Percentiles rank a stretch among this genome's conserved stretches.
Evolutionary conservation across 2,329 filamentous ascomycete genomes (phyloP).

Genomic region (Sporothrix sp.): DNA sequence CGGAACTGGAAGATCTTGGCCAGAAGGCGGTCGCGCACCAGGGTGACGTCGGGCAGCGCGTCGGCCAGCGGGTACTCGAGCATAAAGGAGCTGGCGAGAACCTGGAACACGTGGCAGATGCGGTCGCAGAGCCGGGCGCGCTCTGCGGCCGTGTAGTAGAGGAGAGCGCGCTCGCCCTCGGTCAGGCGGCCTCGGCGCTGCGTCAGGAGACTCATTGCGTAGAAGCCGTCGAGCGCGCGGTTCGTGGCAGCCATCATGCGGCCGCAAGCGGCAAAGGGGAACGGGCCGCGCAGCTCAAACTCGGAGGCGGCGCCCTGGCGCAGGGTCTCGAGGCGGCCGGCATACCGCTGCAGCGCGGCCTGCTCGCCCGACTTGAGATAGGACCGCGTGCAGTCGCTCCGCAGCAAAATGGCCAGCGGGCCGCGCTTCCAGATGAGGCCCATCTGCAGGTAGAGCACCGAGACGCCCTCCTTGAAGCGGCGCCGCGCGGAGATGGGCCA

Average conservation of each 20-base stretch:
- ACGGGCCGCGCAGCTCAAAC: constrained; percentile 80
- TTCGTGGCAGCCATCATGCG: constrained; percentile 71
- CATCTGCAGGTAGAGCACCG: constrained; percentile 88
- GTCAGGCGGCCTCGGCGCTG: constrained; percentile 67
- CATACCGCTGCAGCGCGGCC: constrained; percentile 73
- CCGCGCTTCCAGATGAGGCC: constrained; percentile 94
- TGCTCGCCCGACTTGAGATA: constrained; percentile 90
- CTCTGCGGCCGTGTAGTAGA: constrained; percentile 71
- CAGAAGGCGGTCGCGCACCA: constrained; percentile 70
- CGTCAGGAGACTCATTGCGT: constrained; percentile 91
- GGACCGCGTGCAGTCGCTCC: constrained; percentile 46
- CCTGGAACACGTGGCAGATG: constrained; percentile 79
- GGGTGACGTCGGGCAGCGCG: constrained; percentile 72
- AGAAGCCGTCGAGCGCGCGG: constrained; percentile 83
- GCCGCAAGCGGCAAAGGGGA: constrained; percentile 63
- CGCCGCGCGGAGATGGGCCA: constrained; percentile 88
- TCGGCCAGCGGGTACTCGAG: constrained; percentile 89
- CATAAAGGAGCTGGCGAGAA: constrained; percentile 87
- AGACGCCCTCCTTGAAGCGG: constrained; percentile 82
- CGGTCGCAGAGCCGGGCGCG: constrained; percentile 72
- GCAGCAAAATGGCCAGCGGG: constrained; percentile 64
- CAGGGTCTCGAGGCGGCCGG: constrained; percentile 62
- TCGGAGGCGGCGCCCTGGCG: constrained; percentile 68
- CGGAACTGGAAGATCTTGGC: constrained; percentile 83
- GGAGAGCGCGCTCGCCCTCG: constrained; percentile 69